Evolutionary conservation across 768 basidiomycete species (phyloP), one percentile per base, ranked within the genome.

Genomic region (Phallus indusiatus): DNA sequence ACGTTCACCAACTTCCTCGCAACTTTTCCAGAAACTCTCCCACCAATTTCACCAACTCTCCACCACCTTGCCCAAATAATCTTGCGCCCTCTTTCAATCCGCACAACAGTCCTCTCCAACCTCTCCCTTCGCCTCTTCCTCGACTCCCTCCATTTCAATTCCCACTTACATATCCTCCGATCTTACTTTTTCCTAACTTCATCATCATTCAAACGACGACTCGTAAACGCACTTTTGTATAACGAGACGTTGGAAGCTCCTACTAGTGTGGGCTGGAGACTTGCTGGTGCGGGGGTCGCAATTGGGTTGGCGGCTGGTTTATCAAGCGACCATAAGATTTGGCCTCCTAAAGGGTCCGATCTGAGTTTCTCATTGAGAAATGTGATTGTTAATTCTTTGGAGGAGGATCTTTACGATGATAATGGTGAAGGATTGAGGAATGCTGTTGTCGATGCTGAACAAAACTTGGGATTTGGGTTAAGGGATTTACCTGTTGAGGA

Each of bases 301-400:
- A 68, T 94, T 6, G 93, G 92, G 1, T 71, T 95, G 6, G 84
- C 88, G 9, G 75, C 83, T 0, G 79, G 81, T 1, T 70, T 95
- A n/a, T 79, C 86, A 28, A 28, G 28, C 37, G 83, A 87, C 49
- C 76, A 85, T 36, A 82, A 83, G 53, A 81, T 77, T 5, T 95
- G 93, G 93, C 93, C 93, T 0, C 93, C 93, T 12, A 85, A 87
- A 17, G 90, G 89, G 5, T 78, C 86, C 1, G 91, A 94, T 66
- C 73, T 95, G 53, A 88, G 89, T 64, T 93, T 87, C 71, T 83
- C 85, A 63, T 73, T 95, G 47, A 73, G 91, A 55, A 87, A 88
- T 0, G 92, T 94, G 8, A 86, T 95, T 64, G 81, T 93, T 9
- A 92, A 92, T 68, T 85, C 88, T 5, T 74, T 90, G 37, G 83